These are phyloP conservation scores for Salvia rosmarinus DNA, from an alignment of 257 asterid species.

Conservation along the genomic window DNA sequence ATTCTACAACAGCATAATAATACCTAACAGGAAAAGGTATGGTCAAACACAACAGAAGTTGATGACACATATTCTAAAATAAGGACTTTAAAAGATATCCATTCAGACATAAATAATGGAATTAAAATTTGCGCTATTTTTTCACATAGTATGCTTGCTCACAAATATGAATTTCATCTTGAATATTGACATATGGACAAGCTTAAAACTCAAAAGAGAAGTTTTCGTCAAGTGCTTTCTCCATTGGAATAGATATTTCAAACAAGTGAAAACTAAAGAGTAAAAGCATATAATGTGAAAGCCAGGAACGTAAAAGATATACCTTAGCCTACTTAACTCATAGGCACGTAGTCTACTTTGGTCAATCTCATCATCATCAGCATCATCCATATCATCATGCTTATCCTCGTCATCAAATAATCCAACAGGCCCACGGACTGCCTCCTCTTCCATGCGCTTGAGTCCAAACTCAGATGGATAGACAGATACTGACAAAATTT, in stretches of 20 bases:
- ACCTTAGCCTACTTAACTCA: slow-evolving; percentile 91
- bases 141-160: background rate
- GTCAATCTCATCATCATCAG: slow-evolving; percentile 53
- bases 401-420: slow-evolving; percentile 64
- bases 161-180: background rate
- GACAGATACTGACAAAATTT: slow-evolving; percentile 64
- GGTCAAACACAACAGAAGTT: slow-evolving; percentile 7
- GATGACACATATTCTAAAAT: background rate
- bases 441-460: slow-evolving; percentile 94
- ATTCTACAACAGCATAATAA: slow-evolving; percentile 87
- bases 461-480: slow-evolving; percentile 94
- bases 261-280: background rate
- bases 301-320: slow-evolving; percentile 14
- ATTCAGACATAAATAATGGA: background rate
- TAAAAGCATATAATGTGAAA: slow-evolving; percentile 10
- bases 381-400: slow-evolving; percentile 48
- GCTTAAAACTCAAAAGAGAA: background rate
- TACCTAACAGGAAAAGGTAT: slow-evolving; percentile 54
- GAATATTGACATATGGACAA: background rate
- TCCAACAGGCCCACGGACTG: slow-evolving; percentile 80
- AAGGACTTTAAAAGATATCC: background rate
- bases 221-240: background rate
- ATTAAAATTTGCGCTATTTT: background rate
- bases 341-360: slow-evolving; percentile 76
- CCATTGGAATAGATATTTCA: slow-evolving; percentile 5